Evolutionary conservation across 202 grass and related monocot species (phyloP), one percentile per base, ranked within the genome.

Genomic region (Setaria italica): DNA sequence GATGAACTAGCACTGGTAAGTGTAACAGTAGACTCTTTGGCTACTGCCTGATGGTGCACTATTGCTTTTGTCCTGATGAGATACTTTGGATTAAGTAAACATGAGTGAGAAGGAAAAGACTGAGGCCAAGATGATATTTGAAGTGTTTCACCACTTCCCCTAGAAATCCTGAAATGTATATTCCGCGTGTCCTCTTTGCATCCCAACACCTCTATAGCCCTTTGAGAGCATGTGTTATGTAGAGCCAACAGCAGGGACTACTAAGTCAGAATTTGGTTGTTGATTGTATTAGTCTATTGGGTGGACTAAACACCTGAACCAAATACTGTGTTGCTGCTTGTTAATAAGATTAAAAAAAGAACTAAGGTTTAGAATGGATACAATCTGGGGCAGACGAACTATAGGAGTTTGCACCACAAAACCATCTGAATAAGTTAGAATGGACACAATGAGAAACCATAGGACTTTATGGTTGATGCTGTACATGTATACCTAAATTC

Each of bases 341-440:
- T 43, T 77, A 9, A 47, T 77, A 34, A 56, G 58, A 35, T 67
- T 16, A 46, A 69, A 41, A 63, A 37, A 37, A 37, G 7, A 63
- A 68, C 0, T 4, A 57, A 19, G 21, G 62, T 59, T 84, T 85
- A 17, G 37, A 78, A 69, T 77, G 4, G 11, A 85, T 85, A 48
- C 32, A 84, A 15, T 20, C 39, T 77, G 62, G 82, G 73, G 53
- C 51, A 70, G 39, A 70, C 41, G 45, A 60, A 32, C 25, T 48
- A 45, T 47, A 70, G 50, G 17, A 70, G 51, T 49, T 69, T 17
- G 19, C 35, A 17, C 57, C 41, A 12, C 8, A 65, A 37, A 64
- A 42, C 29, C 30, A 17, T 54, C 71, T 74, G 6, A 16, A 12
- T 51, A 19, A 10, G 25, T 34, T 51, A 51, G 14, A 33, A 50